Evolutionary conservation across 805 yeast species (phyloP), one percentile per base, ranked within the genome.

Genomic region (Ogataea paraovalis): DNA sequence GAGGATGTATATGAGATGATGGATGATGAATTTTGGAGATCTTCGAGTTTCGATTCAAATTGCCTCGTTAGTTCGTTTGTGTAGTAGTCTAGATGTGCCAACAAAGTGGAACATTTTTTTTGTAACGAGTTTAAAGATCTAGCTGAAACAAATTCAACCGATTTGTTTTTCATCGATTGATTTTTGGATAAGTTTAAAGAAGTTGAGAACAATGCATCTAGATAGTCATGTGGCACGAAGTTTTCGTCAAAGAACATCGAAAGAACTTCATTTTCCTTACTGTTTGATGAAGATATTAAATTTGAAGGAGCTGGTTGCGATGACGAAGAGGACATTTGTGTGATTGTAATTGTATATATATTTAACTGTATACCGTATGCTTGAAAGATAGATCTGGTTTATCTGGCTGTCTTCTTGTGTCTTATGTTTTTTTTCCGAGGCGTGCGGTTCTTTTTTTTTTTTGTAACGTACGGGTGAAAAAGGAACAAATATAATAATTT

Each of bases 221-320:
- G 73, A 56, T 77, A 85, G 37, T 78, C 79, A 46, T 79, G 76
- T 1, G 89, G 85, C 16, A 76, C 79, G 58, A 84, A 85, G 22
- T 76, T 79, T 19, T 75, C 78, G 52, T 84, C 87, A 51, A 83
- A 81, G 68, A 85, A 85, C 81, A 85, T 83, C 12, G 79, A 66
- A 3, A 84, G 63, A 1, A 83, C 71, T 14, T 78, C 78, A 45
- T 66, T 66, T 33, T 64, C 60, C 42, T 48, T 41, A 30, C 39
- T 1, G 37, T 34, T 45, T 30, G 56, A 25, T 13, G 37, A 12
- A 7, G 38, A 42, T 16, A 32, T 37, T n/a, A 40, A 22, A 3
- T 8, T 28, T 19, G 45, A 2, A 2, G 38, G 4, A 40, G 44
- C 13, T 9, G 38, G 23, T 16, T 18, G 7, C 13, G 20, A 21